Evolutionary conservation across 164 flowering plant genomes (phyloP).

Genomic region (Tetracentron sinense): DNA sequence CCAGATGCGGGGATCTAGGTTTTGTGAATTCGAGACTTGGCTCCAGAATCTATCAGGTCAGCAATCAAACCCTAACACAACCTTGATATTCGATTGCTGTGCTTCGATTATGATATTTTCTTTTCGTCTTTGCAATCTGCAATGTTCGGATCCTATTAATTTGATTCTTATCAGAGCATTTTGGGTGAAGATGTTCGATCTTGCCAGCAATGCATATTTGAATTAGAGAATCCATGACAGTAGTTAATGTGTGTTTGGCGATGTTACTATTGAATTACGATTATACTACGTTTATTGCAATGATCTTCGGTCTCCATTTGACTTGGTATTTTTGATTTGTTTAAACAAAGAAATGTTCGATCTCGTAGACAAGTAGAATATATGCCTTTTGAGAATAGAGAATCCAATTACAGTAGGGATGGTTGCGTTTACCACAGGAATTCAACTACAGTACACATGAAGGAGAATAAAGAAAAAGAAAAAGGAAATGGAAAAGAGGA

Average conservation of each 20-base stretch:
- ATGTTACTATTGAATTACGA: too few species aligned
- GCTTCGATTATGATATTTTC: neutral
- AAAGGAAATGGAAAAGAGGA: neutral
- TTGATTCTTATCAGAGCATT: neutral
- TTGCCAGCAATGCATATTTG: neutral
- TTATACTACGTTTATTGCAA: too few species aligned
- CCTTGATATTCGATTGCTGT: neutral
- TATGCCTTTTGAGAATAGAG: too few species aligned
- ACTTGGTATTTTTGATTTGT: too few species aligned
- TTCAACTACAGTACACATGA: neutral
- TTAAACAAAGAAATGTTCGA: too few species aligned
- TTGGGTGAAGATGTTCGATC: neutral
- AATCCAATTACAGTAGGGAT: neutral
- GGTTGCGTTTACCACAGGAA: neutral
- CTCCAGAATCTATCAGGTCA: neutral
- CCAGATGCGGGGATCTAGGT: too few species aligned
- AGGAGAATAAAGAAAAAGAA: neutral
- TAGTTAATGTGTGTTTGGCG: too few species aligned
- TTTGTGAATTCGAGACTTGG: too few species aligned
- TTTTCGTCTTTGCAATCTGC: neutral
- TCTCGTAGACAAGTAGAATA: too few species aligned
- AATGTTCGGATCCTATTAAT: neutral
- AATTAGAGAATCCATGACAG: too few species aligned
- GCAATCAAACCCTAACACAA: neutral
- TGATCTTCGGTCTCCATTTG: too few species aligned